Base-by-base conservation (phyloP, 2,329 filamentous ascomycete species). In the Alternaria gaisen region DNA sequence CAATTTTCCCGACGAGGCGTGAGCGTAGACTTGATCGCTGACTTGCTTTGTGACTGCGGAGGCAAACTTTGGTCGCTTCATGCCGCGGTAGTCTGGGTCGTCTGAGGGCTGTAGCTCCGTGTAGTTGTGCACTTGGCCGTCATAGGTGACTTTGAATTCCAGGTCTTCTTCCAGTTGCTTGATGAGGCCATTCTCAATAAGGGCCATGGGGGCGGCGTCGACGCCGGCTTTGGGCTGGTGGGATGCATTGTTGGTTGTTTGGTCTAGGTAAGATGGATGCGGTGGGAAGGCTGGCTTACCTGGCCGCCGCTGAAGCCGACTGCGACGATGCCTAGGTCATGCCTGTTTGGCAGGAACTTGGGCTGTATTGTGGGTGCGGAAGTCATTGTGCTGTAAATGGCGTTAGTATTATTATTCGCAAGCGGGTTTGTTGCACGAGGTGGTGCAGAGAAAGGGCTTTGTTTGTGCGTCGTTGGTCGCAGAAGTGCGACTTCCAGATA, bases 281-380 rank as follows among this genome's bases (percentile, higher is more conserved):
- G 36, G n/a, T 30, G 24, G 10, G 24, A 20, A 4, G 36, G 36
- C 8, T 7, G 20, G 10, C 84, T 71, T 88, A 95, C 93, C 88
- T 97, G 95, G 58, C 95, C 95, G 68, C 94, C 94, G 55, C 93
- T 97, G 84, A 98, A 99, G 65, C 94, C 94, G 38, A 98, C 95
- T 51, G 94, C 93, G 38, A 98, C 93, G 58, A 99, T 87, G 64
- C 94, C 95, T 66, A 99, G 85, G 74, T 98, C 90, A 75, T 91
- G 86, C 32, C 89, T 87, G 75, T 90, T 85, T 66, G 90, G 85
- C 70, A 98, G 90, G 83, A 97, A 98, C 76, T 91, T 93, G 62
- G 87, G 85, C 50, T 83, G 76, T 63, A 89, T 84, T 7, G 86
- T 86, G 4, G 87, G 84, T 32, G 87, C 86, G 56, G 81, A 80